These are phyloP conservation scores for Aspergillus cristatus DNA, from an alignment of 495 filamentous ascomycete genomes.

Conservation along the genomic window DNA sequence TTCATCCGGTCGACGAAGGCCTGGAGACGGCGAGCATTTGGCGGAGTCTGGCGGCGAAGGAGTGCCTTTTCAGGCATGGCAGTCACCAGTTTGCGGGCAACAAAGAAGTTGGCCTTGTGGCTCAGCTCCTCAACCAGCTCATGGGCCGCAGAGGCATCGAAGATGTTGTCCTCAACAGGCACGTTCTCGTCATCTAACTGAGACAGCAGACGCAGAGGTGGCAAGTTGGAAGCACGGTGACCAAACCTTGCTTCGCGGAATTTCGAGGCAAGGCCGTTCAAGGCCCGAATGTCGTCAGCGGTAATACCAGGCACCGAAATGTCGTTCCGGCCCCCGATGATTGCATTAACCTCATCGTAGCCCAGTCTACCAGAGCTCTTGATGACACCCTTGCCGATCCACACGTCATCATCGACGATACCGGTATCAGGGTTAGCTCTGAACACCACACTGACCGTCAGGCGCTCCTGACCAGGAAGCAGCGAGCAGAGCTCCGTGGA, in stretches of 20 bases:
- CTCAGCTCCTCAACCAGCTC: conserved; percentile 92
- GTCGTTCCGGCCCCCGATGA: conserved; percentile 52
- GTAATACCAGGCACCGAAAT: conserved; percentile 50
- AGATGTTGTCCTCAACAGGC: conserved; percentile 91
- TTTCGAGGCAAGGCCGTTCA: conserved; percentile 75
- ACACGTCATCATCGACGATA: conserved; percentile 65
- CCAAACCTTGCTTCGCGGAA: conserved; percentile 82
- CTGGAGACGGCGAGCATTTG: conserved; percentile 79
- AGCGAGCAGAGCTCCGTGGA: conserved; percentile 82
- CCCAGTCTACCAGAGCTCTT: conserved; percentile 80
- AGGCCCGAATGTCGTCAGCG: conserved; percentile 61
- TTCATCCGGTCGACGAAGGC: conserved; percentile 91
- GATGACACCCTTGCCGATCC: conserved; percentile 90
- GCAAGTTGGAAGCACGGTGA: conserved; percentile 64
- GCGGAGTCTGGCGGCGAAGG: conserved; percentile 74
- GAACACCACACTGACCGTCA: conserved; percentile 89
- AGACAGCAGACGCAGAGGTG: conserved; percentile 78
- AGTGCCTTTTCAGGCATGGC: conserved; percentile 88
- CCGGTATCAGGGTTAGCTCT: conserved; percentile 71
- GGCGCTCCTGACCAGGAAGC: conserved; percentile 73
- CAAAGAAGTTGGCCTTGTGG: conserved; percentile 80
- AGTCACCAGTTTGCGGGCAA: conserved; percentile 72
- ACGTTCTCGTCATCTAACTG: conserved; percentile 98
- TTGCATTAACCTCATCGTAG: conserved; percentile 75
- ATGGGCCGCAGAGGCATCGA: conserved; percentile 78